phyloP scores from a whole-genome alignment of 2,329 filamentous ascomycete genomes.

The Microsporum audouinii region DNA sequence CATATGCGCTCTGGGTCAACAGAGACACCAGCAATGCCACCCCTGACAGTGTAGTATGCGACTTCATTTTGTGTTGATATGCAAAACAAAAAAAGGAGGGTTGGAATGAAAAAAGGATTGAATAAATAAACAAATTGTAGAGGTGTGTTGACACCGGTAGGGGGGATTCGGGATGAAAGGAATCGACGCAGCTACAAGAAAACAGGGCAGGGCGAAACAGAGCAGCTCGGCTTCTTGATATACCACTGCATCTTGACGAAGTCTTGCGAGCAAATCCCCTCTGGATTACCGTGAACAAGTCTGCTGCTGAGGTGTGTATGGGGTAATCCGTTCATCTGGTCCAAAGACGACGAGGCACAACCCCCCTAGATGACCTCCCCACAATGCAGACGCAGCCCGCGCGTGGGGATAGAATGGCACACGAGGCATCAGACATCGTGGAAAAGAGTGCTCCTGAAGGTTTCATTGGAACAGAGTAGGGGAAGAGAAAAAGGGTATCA shows the following conservation, averaged over 20 bases:
- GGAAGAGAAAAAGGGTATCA: not conserved
- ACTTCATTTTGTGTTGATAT: not conserved
- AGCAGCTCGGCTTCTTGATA: not conserved
- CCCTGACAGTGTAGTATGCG: not conserved
- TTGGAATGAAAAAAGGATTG: not conserved
- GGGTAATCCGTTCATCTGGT: not conserved
- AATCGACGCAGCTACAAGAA: not conserved
- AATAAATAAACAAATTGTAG: not conserved
- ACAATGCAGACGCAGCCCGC: not conserved
- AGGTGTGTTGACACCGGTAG: not conserved
- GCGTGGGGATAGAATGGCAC: not conserved
- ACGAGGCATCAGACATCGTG: not conserved
- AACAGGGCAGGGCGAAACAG: not conserved
- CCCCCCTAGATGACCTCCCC: not conserved
- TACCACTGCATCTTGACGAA: not conserved
- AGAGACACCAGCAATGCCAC: constrained; percentile 6
- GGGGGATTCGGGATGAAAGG: not conserved
- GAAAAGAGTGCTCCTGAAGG: not conserved
- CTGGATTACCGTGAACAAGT: not conserved
- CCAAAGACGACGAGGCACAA: not conserved
- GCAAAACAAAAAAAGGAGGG: too few relatives aligned
- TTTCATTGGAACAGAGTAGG: not conserved
- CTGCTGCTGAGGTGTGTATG: not conserved
- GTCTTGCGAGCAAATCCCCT: not conserved
- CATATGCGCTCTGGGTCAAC: not conserved